Evolutionary conservation across 345 rosid species (phyloP).

Genomic region (Anastatica hierochuntica): DNA sequence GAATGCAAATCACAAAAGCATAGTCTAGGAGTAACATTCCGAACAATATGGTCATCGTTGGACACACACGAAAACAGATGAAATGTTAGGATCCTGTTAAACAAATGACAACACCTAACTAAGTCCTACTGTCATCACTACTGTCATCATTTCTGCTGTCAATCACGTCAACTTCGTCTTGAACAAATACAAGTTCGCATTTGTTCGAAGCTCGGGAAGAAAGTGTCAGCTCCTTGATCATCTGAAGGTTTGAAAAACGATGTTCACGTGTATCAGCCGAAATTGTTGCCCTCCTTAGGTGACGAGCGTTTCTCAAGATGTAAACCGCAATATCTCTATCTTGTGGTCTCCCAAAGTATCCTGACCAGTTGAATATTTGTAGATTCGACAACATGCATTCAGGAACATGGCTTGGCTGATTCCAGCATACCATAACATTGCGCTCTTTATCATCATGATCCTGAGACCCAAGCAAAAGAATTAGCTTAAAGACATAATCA

Average conservation of each 20-base stretch:
- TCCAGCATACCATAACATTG: background rate
- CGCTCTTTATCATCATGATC: rapidly evolving
- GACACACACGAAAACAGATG: no score
- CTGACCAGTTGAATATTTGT: background rate
- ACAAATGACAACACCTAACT: no score
- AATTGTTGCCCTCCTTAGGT: background rate
- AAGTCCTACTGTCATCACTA: no score
- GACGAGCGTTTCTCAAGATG: background rate
- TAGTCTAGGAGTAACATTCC: no score
- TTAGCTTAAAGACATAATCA: background rate
- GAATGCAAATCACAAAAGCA: no score
- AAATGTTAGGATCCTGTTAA: no score
- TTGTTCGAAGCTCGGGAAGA: background rate
- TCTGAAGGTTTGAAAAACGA: background rate
- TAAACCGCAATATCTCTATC: background rate
- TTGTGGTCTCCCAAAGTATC: background rate
- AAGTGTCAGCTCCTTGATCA: background rate
- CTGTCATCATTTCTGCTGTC: no score
- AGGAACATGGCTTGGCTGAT: background rate
- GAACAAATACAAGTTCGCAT: background rate
- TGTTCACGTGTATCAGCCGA: background rate
- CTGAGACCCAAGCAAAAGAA: background rate
- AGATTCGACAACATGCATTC: constrained; percentile 6
- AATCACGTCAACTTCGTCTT: background rate
- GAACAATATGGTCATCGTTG: no score